Evolutionary conservation across 768 basidiomycete species (phyloP).

Genomic region (Tricholoma sp.): DNA sequence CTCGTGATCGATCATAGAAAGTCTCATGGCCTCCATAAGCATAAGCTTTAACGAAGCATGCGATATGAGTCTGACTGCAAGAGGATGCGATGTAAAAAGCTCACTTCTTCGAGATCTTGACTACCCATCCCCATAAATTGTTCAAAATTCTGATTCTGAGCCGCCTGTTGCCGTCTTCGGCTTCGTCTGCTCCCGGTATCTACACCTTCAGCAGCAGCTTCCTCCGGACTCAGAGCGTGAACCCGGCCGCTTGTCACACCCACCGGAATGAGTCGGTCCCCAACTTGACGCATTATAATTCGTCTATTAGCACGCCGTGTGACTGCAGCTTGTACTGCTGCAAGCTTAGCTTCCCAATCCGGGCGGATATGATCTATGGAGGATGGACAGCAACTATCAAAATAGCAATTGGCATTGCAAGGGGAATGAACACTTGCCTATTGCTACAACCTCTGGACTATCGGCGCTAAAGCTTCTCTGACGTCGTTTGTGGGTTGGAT

Average conservation of each 20-base stretch:
- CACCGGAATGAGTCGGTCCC: slow-evolving; percentile 94
- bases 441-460: slow-evolving; percentile 87
- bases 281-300: slow-evolving; percentile 98
- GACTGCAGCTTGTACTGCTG: slow-evolving; percentile 91
- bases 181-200: slow-evolving; percentile 45
- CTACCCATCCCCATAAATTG: slow-evolving; percentile 73
- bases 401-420: background rate
- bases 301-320: slow-evolving; percentile 93
- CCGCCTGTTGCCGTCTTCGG: slow-evolving; percentile 48
- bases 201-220: slow-evolving; percentile 36
- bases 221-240: slow-evolving; percentile 60
- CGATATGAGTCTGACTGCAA: background rate
- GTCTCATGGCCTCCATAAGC: slow-evolving; percentile 98
- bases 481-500: slow-evolving; percentile 61
- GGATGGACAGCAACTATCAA: background rate
- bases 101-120: slow-evolving; percentile 91
- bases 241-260: slow-evolving; percentile 90
- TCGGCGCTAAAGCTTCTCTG: slow-evolving; percentile 87
- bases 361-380: slow-evolving; percentile 88
- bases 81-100: slow-evolving; percentile 19
- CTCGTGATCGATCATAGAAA: slow-evolving; percentile 92
- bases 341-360: slow-evolving; percentile 96
- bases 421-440: slow-evolving; percentile 45
- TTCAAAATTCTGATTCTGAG: slow-evolving; percentile 52
- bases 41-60: slow-evolving; percentile 58